Evolutionary conservation across 2,329 filamentous ascomycete species (phyloP), one percentile per base, ranked within the genome.

Genomic region (Exophiala sp.): DNA sequence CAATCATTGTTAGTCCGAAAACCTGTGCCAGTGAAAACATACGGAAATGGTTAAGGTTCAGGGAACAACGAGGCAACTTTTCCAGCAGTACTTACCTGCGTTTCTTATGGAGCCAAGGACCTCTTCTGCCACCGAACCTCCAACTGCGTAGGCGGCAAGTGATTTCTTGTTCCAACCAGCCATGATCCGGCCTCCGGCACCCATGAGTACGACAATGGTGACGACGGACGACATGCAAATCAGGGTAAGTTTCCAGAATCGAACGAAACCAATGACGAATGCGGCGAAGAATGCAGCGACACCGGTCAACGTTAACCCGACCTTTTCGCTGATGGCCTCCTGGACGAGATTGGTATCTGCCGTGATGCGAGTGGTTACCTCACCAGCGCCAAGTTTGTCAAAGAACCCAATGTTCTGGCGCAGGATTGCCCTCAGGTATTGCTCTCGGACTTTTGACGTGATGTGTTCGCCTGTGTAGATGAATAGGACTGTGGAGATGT

Each of bases 51-150:
- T 18, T 18, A 18, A 18, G 16, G 16, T 18, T 18, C 16, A 18
- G 16, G 24, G 24, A 29, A 29, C 24, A 29, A 29, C 24, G 24
- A 29, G 24, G 24, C 24, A 29, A 8, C 5, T 29, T 29, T 8
- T 29, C 2, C 5, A 29, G 24, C 24, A 18, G 16, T 18, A 18
- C 16, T 18, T 29, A 6, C 89, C 85, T 5, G 92, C 88, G 66
- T 95, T 97, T 59, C 94, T 85, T 62, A 97, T 87, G 1, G 91
- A 96, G 69, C 89, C 91, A 65, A 99, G 82, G 50, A 96, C 92
- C 72, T 99, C 94, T 67, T 97, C 94, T 3, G 90, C 92, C 10
- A 97, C 81, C 1, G 87, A 91, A 52, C 91, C 92, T 60, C 91
- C 92, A 45, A 84, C 77, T 21, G 89, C 91, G 65, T 95, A 96